Evolutionary conservation across 768 basidiomycete genomes (phyloP), one percentile per base, ranked within the genome.

Genomic region (Fibroporia radiculosa): DNA sequence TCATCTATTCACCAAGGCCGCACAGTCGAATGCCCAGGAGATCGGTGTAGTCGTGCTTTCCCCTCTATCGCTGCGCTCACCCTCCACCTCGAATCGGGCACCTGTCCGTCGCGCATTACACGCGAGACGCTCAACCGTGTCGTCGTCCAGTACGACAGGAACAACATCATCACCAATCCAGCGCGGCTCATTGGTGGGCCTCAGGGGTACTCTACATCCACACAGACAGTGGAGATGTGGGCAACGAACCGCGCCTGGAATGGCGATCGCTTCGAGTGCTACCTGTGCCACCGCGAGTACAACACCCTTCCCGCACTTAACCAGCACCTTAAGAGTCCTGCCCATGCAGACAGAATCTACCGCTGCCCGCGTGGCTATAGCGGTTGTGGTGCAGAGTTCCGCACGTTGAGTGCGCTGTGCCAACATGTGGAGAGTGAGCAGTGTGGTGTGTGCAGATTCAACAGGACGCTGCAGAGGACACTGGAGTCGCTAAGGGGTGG

Each of bases 381-480:
- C 6, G 61, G 59, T 13, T 85, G 83, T 53, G 53, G 44, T 1
- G 26, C 38, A 22, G 56, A 59, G 25, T 83, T 80, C 54, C 49
- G 41, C 7, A 70, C 76, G 12, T 66, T 84, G 23, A 82, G 82
- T 44, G 80, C 56, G 4, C 58, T 85, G 42, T 73, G 72, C 33
- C 75, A 78, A 62, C 82, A 85, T 57, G 69, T 84, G 25, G 82
- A 84, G 66, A 80, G 77, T 55, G 76, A 73, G 52, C 62, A 50
- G 22, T 85, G 83, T 57, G 77, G 74, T 0, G 71, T 83, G n/a
- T 44, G 58, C 26, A 71, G 61, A 59, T 80, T 79, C 56, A 65
- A 47, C 53, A 52, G 49, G 1, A 71, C 44, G 31, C 41, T 75
- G 19, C 60, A 66, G 39, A 54, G 58, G 13, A 14, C 23, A 13